Conservation (phyloP, 1,139 yeast genomes). For the Scheffersomyces cryptocercus region DNA sequence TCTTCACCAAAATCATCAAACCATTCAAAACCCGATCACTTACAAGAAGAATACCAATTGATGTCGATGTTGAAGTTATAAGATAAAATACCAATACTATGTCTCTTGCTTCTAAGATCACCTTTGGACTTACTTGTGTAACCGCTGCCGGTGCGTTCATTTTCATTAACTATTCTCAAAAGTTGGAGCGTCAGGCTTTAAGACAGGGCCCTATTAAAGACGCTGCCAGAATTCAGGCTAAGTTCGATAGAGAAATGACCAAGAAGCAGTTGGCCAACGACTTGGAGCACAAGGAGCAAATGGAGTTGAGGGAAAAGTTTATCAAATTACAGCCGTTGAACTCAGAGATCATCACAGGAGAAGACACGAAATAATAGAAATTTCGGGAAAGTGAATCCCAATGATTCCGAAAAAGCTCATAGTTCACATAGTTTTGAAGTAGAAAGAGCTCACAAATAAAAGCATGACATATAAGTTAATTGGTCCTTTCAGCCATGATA, state of each 20-base stretch:
- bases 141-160: slow-evolving; percentile 60
- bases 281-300: slow-evolving; percentile 75
- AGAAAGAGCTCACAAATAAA: slow-evolving; percentile 1
- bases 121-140: slow-evolving; percentile 60
- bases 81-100: slow-evolving; percentile 24
- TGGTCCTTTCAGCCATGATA: no score
- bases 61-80: no score
- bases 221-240: slow-evolving; percentile 58
- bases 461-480: no score
- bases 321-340: slow-evolving; percentile 66
- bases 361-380: slow-evolving; percentile 12
- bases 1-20: no score
- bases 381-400: no score
- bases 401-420: slow-evolving; percentile 1
- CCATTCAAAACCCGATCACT: no score
- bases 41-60: no score
- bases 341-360: slow-evolving; percentile 38
- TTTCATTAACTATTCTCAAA: slow-evolving; percentile 70
- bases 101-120: slow-evolving; percentile 74
- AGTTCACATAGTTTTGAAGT: neutral
- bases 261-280: slow-evolving; percentile 55
- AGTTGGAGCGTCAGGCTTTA: slow-evolving; percentile 63
- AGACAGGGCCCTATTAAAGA: slow-evolving; percentile 83
- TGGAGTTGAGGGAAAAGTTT: slow-evolving; percentile 61
- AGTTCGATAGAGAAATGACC: slow-evolving; percentile 29